phyloP scores from a whole-genome alignment of 2,329 filamentous ascomycete genomes.

The Myotisia sp. region DNA sequence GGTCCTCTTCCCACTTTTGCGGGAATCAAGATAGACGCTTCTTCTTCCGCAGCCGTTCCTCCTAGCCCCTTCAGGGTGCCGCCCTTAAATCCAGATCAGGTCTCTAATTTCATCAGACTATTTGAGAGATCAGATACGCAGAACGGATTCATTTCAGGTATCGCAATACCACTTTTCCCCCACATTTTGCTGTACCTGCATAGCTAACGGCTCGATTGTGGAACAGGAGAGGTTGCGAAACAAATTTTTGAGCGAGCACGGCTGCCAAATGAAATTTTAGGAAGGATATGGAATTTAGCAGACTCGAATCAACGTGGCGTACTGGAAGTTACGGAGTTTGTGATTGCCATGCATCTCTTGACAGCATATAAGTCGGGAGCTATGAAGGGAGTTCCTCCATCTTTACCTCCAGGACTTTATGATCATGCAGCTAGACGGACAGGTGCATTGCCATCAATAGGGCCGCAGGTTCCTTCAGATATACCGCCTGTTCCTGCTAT shows the following conservation, averaged over 20 bases:
- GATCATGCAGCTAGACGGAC: slow-evolving; percentile 70
- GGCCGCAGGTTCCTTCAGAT: slow-evolving; percentile 35
- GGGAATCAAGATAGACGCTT: slow-evolving; percentile 44
- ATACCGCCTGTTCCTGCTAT: slow-evolving; percentile 50
- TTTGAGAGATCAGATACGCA: slow-evolving; percentile 80
- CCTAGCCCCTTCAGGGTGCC: slow-evolving; percentile 65
- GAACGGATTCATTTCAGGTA: slow-evolving; percentile 59
- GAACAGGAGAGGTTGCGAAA: slow-evolving; percentile 65
- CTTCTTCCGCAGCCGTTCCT: slow-evolving; percentile 42
- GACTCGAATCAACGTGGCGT: slow-evolving; percentile 87
- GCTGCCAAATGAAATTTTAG: slow-evolving; percentile 75
- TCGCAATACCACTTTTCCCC: slow-evolving; percentile 4
- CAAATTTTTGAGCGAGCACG: slow-evolving; percentile 89
- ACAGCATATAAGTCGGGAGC: slow-evolving; percentile 78
- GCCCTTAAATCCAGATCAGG: slow-evolving; percentile 74
- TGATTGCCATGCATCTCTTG: slow-evolving; percentile 94
- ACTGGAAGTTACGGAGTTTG: slow-evolving; percentile 78
- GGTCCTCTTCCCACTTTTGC: slow-evolving; percentile 90
- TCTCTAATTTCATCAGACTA: slow-evolving; percentile 70
- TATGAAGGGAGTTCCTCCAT: slow-evolving; percentile 62
- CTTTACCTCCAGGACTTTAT: slow-evolving; percentile 72
- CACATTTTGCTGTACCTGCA: not conserved
- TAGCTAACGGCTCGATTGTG: slow-evolving; percentile 9
- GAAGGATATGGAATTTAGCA: slow-evolving; percentile 90
- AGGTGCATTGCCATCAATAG: slow-evolving; percentile 38